Base-by-base conservation (phyloP, 805 yeast species). In the Hermanozyma aechmeae region DNA sequence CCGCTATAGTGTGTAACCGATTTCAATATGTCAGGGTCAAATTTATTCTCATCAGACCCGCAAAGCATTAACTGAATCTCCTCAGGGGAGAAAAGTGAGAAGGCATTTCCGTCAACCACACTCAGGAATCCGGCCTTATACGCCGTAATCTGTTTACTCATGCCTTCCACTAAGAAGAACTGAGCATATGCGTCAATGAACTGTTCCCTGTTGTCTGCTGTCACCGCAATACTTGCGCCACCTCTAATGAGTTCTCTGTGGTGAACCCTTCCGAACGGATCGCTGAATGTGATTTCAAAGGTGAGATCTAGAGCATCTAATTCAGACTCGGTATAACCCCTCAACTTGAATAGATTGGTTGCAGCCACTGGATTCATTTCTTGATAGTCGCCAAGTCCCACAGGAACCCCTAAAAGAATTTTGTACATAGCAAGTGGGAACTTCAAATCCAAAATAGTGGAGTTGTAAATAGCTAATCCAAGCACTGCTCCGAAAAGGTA, bases 381-480 rank as follows among this genome's bases (percentile, higher is more conserved):
- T 24, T 53, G 49, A 38, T 74, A 79, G 49, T 92, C 97, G 3
- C 69, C 68, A 27, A 83, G 53, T 0, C 64, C 65, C 16, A 75
- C 56, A 4, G 69, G 70, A 29, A 68, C 61, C 3, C 64, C 66
- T 41, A 84, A 58, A 23, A 89, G 56, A 35, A 82, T 70, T 54
- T 85, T 87, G 56, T 81, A 92, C 22, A 86, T 52, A 0, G 81
- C 81, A 19, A 60, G 56, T 0, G 97, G 96, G 32, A 89, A 73
- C 25, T 70, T 71, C 31, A 89, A 58, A 48, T 86, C 95, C 26
- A 89, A 58, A 27, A 87, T 85, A 1, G 86, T 79, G 1, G 96
- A 81, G 52, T 89, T 92, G 52, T 83, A 85, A 19, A 92, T 77
- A 0, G 97, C 96, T 41, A 92, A 63, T 0, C 96, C 97, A 23